Conservation (phyloP, 768 basidiomycete species). For the Lactarius evosmus region DNA sequence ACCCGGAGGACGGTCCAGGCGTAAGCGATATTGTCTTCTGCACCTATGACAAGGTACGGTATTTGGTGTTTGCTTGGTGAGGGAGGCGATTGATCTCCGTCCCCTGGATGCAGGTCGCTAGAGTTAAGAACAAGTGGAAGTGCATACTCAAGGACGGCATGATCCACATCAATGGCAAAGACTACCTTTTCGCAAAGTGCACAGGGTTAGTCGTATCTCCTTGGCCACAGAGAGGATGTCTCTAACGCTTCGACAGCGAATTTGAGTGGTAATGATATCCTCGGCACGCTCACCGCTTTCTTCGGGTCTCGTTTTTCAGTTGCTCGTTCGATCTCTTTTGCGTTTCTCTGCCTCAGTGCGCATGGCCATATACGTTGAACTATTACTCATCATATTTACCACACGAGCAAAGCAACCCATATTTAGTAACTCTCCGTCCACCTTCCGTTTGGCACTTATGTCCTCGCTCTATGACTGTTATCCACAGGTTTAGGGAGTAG, state of each 20-base stretch:
- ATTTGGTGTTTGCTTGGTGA: slow-evolving; percentile 24
- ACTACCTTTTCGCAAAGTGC: slow-evolving; percentile 96
- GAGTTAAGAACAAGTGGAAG: slow-evolving; percentile 99
- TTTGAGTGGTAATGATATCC: slow-evolving; percentile 36
- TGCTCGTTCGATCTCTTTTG: slow-evolving; percentile 3
- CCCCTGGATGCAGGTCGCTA: slow-evolving; percentile 66
- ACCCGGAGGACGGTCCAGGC: slow-evolving; percentile 71
- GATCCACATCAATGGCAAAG: slow-evolving; percentile 94
- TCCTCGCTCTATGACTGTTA: slow-evolving; percentile 9
- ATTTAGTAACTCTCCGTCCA: slow-evolving; percentile 5
- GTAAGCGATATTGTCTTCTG: slow-evolving; percentile 95
- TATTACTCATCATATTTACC: slow-evolving; percentile 20
- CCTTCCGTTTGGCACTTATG: background rate
- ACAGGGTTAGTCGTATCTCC: slow-evolving; percentile 62
- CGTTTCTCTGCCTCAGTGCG: background rate
- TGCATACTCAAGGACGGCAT: slow-evolving; percentile 96
- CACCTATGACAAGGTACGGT: slow-evolving; percentile 97
- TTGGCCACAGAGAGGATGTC: background rate
- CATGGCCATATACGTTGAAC: slow-evolving; percentile 20
- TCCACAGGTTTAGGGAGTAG: slow-evolving; percentile 9
- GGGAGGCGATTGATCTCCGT: slow-evolving; percentile 9
- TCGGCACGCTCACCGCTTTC: background rate
- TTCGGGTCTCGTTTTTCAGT: slow-evolving; percentile 3
- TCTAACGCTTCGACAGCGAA: slow-evolving; percentile 30
- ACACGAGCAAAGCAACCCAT: slow-evolving; percentile 11